A percentile compares a stretch with the other conserved stretches of the same genome.
Evolutionary conservation across 164 flowering plant species (phyloP).

Genomic region (Euptelea pleiosperma): DNA sequence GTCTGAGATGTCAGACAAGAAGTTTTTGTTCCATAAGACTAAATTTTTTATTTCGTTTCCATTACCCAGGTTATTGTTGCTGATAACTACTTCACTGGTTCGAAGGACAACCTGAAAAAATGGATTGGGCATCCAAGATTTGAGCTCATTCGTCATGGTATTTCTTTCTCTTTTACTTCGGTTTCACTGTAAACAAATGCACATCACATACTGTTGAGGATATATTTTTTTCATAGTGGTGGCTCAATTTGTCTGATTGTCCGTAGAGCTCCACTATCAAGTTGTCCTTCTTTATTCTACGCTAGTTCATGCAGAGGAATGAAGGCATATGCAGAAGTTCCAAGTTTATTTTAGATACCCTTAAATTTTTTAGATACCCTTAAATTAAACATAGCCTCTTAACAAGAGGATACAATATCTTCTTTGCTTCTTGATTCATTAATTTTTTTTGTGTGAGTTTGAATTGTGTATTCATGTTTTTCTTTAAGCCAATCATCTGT

Average conservation of each 20-base stretch:
- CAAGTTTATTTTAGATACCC: not conserved
- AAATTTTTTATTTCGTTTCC: not conserved
- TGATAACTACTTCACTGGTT: slow-evolving; percentile 85
- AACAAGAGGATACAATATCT: too few species aligned
- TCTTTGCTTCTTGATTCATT: too few species aligned
- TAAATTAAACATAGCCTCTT: too few species aligned
- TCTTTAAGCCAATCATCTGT: too few species aligned
- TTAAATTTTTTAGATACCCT: too few species aligned
- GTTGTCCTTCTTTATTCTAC: not conserved
- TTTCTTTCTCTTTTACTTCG: slow-evolving; percentile 10
- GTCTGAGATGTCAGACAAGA: too few species aligned
- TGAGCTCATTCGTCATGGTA: slow-evolving; percentile 83
- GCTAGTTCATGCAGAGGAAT: not conserved
- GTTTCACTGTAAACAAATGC: slow-evolving; percentile 43
- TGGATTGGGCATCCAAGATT: slow-evolving; percentile 85
- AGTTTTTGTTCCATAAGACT: not conserved
- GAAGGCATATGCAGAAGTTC: not conserved
- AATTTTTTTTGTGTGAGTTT: too few species aligned
- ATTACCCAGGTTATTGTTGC: slow-evolving; percentile 63
- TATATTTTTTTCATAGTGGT: slow-evolving; percentile 59
- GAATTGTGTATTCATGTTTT: too few species aligned
- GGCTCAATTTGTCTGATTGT: slow-evolving; percentile 2
- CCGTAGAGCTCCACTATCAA: not conserved
- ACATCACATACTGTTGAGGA: slow-evolving; percentile 64
- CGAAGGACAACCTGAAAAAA: slow-evolving; percentile 68